Percentiles rank a stretch among this genome's conserved stretches.
phyloP scores from a whole-genome alignment of 2,329 filamentous ascomycete genomes.

The Seiridium unicorne region DNA sequence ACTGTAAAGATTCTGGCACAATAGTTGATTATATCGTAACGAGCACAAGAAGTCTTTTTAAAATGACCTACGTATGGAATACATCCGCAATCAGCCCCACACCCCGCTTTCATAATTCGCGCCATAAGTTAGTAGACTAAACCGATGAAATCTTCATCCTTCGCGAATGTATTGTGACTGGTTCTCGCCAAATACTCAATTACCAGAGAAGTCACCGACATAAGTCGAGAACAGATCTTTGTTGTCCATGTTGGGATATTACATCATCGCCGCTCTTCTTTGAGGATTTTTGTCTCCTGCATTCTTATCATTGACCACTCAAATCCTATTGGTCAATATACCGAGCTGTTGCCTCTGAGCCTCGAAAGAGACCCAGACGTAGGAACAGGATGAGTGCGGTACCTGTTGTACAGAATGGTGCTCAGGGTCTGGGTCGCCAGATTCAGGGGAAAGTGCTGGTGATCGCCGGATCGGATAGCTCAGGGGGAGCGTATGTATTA shows the following conservation, averaged over 20 bases:
- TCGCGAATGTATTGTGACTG: background rate
- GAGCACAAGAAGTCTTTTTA: too few relatives aligned
- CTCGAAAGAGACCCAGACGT: background rate
- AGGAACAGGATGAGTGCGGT: background rate
- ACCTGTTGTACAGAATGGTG: background rate
- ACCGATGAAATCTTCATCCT: background rate
- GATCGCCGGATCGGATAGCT: slow-evolving; percentile 73
- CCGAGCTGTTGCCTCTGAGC: background rate
- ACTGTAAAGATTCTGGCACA: too few relatives aligned
- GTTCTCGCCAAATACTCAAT: too few relatives aligned
- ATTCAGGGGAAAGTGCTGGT: slow-evolving; percentile 48
- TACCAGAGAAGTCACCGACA: too few relatives aligned
- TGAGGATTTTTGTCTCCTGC: too few relatives aligned
- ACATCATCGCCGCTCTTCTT: too few relatives aligned
- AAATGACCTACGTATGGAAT: too few relatives aligned
- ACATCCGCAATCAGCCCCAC: background rate
- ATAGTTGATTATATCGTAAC: too few relatives aligned
- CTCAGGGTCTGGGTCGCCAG: background rate
- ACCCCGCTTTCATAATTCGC: background rate
- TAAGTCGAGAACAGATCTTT: too few relatives aligned
- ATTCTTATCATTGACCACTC: background rate
- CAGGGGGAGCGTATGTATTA: slow-evolving; percentile 67
- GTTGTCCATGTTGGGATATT: too few relatives aligned
- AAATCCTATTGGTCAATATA: background rate
- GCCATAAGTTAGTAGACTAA: background rate